These are phyloP conservation scores for Crucibulum cyathiforme DNA, from an alignment of 1,284 basidiomycete genomes.

Conservation along the genomic window DNA sequence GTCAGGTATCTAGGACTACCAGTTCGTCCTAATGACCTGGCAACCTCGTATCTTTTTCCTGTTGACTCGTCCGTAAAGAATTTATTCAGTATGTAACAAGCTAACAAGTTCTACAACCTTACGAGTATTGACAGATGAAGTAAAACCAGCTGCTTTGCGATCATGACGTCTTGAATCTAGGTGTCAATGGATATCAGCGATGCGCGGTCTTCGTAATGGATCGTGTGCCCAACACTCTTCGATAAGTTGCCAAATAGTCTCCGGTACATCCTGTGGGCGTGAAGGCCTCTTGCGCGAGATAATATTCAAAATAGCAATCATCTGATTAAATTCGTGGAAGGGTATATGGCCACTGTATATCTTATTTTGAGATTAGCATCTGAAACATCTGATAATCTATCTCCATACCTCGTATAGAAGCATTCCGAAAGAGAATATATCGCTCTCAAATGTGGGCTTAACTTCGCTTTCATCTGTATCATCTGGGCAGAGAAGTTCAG, in stretches of 20 bases:
- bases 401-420: slow-evolving; percentile 27
- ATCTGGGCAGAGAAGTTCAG: slow-evolving; percentile 24
- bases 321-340: slow-evolving; percentile 11
- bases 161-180: too few relatives aligned
- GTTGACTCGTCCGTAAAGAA: slow-evolving; percentile 26
- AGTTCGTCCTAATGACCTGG: slow-evolving; percentile 1
- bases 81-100: slow-evolving; percentile 11
- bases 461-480: slow-evolving; percentile 6
- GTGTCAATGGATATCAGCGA: slow-evolving; percentile 7
- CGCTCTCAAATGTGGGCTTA: slow-evolving; percentile 25
- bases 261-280: slow-evolving; percentile 12
- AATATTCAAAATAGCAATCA: slow-evolving; percentile 14
- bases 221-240: slow-evolving; percentile 18
- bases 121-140: too few relatives aligned
- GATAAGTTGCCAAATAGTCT: slow-evolving; percentile 22
- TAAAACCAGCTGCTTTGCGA: too few relatives aligned
- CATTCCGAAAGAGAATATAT: slow-evolving; percentile 33
- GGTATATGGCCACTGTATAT: slow-evolving; percentile 22
- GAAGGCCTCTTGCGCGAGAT: slow-evolving; percentile 15
- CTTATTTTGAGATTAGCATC: slow-evolving; percentile 1
- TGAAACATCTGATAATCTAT: neutral
- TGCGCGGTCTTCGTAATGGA: slow-evolving; percentile 12
- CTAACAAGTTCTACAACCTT: slow-evolving; percentile 3
- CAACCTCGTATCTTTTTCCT: slow-evolving; percentile 23
- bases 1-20: neutral